These are phyloP conservation scores for Arthrobotrys sphaeroides DNA, from an alignment of 2,329 filamentous ascomycete species.

Conservation along the genomic window DNA sequence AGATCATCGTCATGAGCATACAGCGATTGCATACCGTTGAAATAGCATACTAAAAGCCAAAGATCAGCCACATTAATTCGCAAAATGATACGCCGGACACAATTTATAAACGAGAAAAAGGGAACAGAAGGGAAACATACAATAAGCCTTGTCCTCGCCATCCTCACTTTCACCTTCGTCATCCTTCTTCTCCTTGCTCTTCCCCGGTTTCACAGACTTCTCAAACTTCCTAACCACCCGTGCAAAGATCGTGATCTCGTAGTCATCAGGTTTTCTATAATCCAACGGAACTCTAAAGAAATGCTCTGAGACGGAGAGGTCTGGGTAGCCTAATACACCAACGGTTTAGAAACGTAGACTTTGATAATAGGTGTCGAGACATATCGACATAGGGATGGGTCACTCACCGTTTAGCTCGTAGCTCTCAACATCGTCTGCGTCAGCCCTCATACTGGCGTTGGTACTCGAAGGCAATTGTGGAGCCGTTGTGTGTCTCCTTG, in stretches of 20 bases:
- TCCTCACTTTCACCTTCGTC: conserved; percentile 3
- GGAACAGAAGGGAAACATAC: conserved; percentile 24
- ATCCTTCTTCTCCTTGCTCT: conserved; percentile 12
- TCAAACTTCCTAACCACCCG: conserved; percentile 42
- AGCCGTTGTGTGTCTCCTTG: too few species aligned
- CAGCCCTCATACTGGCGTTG: conserved; percentile 1
- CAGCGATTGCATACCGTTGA: conserved; percentile 20
- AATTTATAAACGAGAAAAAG: too few species aligned
- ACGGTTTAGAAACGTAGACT: too few species aligned
- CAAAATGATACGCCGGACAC: too few species aligned
- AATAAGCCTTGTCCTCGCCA: conserved; percentile 17
- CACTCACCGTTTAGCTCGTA: conserved; percentile 3
- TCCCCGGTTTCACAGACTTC: conserved; percentile 31
- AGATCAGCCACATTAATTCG: not conserved
- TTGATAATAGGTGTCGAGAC: too few species aligned
- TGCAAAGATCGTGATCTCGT: conserved; percentile 41
- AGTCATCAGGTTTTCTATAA: conserved; percentile 18
- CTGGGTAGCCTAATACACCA: conserved; percentile 23
- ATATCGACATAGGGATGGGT: not conserved
- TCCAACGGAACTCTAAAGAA: conserved; percentile 41
- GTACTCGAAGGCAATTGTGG: too few species aligned
- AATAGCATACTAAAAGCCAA: conserved; percentile 26
- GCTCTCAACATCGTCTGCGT: not conserved
- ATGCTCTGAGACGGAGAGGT: conserved; percentile 33
- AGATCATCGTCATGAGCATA: not conserved